These are phyloP conservation scores for Bryoglossum gracile DNA, from an alignment of 495 filamentous ascomycete species.

Conservation along the genomic window DNA sequence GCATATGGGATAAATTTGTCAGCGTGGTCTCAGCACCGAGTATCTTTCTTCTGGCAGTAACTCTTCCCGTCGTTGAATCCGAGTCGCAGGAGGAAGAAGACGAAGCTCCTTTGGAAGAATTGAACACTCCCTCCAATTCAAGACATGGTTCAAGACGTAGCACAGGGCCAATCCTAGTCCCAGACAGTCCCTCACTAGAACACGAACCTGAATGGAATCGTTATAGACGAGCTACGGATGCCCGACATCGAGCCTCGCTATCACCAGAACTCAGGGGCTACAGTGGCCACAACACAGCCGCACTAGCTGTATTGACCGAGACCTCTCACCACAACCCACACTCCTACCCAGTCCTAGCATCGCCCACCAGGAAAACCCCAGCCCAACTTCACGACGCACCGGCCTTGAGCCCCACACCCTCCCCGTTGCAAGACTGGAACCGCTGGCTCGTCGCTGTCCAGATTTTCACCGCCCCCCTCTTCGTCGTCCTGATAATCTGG, in stretches of 20 bases:
- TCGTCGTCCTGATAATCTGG: constrained; percentile 72
- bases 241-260: neutral
- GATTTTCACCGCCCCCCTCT: constrained; percentile 80
- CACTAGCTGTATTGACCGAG: constrained; percentile 20
- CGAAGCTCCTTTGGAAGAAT: constrained; percentile 15
- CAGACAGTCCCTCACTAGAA: constrained; percentile 26
- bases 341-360: constrained; percentile 15
- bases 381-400: neutral
- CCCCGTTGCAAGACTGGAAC: constrained; percentile 62
- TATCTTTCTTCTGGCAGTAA: constrained; percentile 84
- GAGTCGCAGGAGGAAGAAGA: constrained; percentile 47
- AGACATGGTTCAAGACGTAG: constrained; percentile 4
- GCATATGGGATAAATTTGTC: constrained; percentile 65
- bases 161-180: constrained; percentile 8
- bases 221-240: constrained; percentile 33
- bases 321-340: constrained; percentile 13
- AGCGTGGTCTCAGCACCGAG: constrained; percentile 78
- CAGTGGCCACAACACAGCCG: constrained; percentile 16
- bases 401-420: neutral
- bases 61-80: constrained; percentile 80
- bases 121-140: neutral
- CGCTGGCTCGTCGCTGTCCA: constrained; percentile 84
- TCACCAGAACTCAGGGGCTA: constrained; percentile 7
- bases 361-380: neutral
- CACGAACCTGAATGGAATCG: constrained; percentile 46